Conservation (phyloP, 2,329 filamentous ascomycete species). For the Camptophora hylomeconis region DNA sequence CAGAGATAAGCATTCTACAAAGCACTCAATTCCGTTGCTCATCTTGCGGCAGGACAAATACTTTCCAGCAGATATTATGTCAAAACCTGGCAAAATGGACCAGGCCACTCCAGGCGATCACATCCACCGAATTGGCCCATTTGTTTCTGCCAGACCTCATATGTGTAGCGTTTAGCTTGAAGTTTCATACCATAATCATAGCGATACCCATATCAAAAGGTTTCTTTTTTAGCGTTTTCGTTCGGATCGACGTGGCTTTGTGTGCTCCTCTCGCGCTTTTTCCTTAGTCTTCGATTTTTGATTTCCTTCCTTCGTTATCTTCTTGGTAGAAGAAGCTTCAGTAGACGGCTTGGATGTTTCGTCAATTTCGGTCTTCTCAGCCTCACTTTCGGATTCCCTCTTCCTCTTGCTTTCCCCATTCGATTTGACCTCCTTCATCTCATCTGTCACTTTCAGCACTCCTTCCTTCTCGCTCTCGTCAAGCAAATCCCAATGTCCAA, state of each 20-base stretch:
- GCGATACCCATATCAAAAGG: too few relatives aligned
- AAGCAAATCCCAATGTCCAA: conserved; percentile 12
- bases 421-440: background rate
- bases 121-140: too few relatives aligned
- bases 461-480: conserved; percentile 4
- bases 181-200: too few relatives aligned
- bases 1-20: too few relatives aligned
- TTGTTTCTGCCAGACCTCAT: too few relatives aligned
- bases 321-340: background rate
- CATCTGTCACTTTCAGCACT: conserved; percentile 6
- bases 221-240: too few relatives aligned
- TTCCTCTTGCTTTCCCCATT: conserved; percentile 1
- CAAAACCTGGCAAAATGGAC: too few relatives aligned
- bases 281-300: background rate
- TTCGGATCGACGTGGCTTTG: too few relatives aligned
- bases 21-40: too few relatives aligned
- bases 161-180: too few relatives aligned
- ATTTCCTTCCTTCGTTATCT: background rate
- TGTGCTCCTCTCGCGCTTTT: conserved; percentile 4
- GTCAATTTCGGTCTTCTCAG: background rate
- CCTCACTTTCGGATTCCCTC: conserved; percentile 1
- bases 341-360: background rate
- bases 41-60: conserved; percentile 4
- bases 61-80: too few relatives aligned
- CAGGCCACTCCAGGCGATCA: too few relatives aligned